These are phyloP conservation scores for Cardamine chenopodiifolia DNA, from an alignment of 345 rosid species.

Conservation along the genomic window DNA sequence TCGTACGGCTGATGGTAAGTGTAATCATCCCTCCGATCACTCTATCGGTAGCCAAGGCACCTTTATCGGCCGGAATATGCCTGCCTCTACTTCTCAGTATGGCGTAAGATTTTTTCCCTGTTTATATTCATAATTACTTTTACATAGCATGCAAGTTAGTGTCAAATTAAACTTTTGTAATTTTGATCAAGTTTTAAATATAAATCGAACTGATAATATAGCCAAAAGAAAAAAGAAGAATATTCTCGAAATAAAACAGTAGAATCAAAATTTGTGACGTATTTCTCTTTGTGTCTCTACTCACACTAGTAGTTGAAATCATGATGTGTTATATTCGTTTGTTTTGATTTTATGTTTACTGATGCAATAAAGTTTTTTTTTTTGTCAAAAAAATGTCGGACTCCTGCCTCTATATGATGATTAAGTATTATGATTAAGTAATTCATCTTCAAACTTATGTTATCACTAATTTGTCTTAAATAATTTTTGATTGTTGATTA, in stretches of 20 bases:
- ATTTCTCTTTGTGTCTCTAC: not conserved
- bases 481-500: not conserved
- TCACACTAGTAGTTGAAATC: constrained; percentile 4
- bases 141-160: not conserved
- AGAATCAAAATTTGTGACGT: constrained; percentile 6
- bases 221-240: not conserved
- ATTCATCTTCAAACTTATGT: not conserved
- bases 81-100: constrained; percentile 52
- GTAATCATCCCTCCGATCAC: constrained; percentile 63
- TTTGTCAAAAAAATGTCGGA: not conserved
- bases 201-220: not conserved
- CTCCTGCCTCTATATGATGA: not conserved
- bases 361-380: not conserved
- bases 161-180: not conserved
- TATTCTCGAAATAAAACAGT: not conserved
- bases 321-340: constrained; percentile 23
- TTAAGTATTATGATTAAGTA: not conserved
- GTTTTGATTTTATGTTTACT: constrained; percentile 1
- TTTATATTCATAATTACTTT: not conserved
- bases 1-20: constrained; percentile 70
- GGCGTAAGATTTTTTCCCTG: constrained; percentile 39
- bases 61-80: constrained; percentile 71
- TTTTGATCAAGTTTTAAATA: not conserved
- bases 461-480: not conserved
- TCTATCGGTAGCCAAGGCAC: constrained; percentile 66